Evolutionary conservation across 495 filamentous ascomycete genomes (phyloP).

Genomic region (Penicillium roqueforti): DNA sequence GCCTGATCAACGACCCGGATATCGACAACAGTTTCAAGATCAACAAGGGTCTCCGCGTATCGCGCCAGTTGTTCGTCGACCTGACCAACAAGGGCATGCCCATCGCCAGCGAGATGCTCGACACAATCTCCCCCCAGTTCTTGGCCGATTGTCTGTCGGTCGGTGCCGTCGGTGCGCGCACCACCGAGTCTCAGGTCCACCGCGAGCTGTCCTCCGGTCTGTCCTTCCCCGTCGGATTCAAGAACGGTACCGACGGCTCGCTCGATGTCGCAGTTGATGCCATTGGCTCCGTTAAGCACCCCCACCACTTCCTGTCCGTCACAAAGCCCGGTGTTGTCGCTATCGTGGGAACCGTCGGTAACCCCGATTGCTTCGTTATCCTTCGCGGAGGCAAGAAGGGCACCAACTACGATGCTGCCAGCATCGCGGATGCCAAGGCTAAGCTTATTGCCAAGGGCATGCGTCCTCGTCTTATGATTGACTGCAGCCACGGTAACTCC

Average conservation of each 20-base stretch:
- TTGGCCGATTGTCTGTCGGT: constrained; percentile 89
- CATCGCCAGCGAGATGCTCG: constrained; percentile 97
- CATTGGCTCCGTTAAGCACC: constrained; percentile 87
- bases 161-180: constrained; percentile 91
- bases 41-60: constrained; percentile 88
- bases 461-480: constrained; percentile 83
- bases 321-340: constrained; percentile 96
- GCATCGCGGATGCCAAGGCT: constrained; percentile 70
- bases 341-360: constrained; percentile 92
- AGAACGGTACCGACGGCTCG: constrained; percentile 96
- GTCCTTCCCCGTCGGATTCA: constrained; percentile 97
- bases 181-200: constrained; percentile 93
- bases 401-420: constrained; percentile 87
- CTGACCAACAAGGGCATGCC: constrained; percentile 94
- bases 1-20: constrained; percentile 97
- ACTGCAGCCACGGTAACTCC: constrained; percentile 97
- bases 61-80: constrained; percentile 90
- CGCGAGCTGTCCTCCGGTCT: constrained; percentile 90
- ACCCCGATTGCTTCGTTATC: constrained; percentile 98
- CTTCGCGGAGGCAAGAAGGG: constrained; percentile 89
- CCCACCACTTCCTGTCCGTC: constrained; percentile 97
- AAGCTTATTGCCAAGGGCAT: constrained; percentile 63
- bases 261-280: constrained; percentile 91
- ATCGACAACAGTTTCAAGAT: constrained; percentile 99
- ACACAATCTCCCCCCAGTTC: constrained; percentile 98